Evolutionary conservation across 495 filamentous ascomycete species (phyloP).

Genomic region (Aspergillus leporis): DNA sequence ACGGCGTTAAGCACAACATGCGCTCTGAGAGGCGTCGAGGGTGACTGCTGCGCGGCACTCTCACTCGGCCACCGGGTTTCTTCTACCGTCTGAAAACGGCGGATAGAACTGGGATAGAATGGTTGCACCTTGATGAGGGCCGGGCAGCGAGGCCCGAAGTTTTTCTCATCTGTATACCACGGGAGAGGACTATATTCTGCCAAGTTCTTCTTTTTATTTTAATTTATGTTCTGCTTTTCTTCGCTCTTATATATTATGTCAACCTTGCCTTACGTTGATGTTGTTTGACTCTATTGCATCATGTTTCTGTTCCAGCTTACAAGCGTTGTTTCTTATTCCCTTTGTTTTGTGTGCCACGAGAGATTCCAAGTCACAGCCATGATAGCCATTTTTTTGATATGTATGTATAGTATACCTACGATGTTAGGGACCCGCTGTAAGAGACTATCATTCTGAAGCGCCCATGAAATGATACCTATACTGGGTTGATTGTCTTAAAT

Average conservation of each 20-base stretch:
- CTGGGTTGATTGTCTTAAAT: neutral
- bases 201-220: neutral
- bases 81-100: conserved; percentile 16
- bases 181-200: conserved; percentile 3
- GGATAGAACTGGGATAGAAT: conserved; percentile 15
- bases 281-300: conserved; percentile 8
- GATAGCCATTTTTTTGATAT: neutral
- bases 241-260: too few relatives aligned
- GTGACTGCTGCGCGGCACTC: conserved; percentile 20
- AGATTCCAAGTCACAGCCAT: neutral
- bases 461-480: neutral
- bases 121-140: neutral
- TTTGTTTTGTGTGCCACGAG: neutral
- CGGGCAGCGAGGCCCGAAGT: neutral
- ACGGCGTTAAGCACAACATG: conserved; percentile 9
- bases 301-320: neutral
- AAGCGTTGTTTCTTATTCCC: neutral
- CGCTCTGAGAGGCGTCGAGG: conserved; percentile 2
- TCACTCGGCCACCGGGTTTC: conserved; percentile 7
- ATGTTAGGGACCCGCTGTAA: neutral
- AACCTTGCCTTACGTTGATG: neutral
- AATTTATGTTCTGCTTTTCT: neutral
- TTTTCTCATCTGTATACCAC: conserved; percentile 1
- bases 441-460: neutral
- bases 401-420: neutral